These are phyloP conservation scores for Singerocomus rubriflavus DNA, from an alignment of 1,284 basidiomycete genomes.

Conservation along the genomic window DNA sequence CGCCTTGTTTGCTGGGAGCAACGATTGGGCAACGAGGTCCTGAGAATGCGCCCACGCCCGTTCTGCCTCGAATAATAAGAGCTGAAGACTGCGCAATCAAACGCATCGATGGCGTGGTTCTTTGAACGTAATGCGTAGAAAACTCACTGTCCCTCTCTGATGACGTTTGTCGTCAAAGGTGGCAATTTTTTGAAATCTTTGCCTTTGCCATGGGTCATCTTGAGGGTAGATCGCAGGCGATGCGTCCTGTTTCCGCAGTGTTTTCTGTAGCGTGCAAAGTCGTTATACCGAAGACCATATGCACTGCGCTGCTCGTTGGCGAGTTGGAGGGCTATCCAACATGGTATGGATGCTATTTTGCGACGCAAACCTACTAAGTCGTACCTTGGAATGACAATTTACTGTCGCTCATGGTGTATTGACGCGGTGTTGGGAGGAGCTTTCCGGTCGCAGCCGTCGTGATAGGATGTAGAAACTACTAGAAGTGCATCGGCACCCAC, in stretches of 20 bases:
- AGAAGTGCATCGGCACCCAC: not conserved
- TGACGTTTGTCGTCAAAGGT: slow-evolving; percentile 56
- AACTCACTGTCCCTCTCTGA: slow-evolving; percentile 80
- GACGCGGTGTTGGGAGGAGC: not conserved
- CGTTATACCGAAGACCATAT: slow-evolving; percentile 88
- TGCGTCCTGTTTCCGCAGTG: slow-evolving; percentile 91
- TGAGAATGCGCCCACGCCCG: slow-evolving; percentile 91
- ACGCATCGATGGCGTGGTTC: slow-evolving; percentile 3
- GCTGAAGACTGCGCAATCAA: slow-evolving; percentile 58
- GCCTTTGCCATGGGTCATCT: slow-evolving; percentile 86
- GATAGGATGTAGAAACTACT: slow-evolving; percentile 27
- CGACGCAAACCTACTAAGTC: slow-evolving; percentile 8
- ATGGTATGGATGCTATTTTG: not conserved
- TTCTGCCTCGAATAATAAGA: slow-evolving; percentile 86
- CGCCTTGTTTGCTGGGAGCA: slow-evolving; percentile 51
- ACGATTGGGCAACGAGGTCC: slow-evolving; percentile 62
- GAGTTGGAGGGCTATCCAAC: slow-evolving; percentile 65
- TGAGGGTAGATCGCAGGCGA: slow-evolving; percentile 79
- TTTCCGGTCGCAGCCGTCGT: slow-evolving; percentile 7
- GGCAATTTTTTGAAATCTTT: slow-evolving; percentile 85
- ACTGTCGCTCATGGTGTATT: slow-evolving; percentile 26
- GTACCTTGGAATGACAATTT: slow-evolving; percentile 37
- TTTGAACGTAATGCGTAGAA: not conserved
- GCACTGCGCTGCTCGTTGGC: slow-evolving; percentile 88
- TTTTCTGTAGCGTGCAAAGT: slow-evolving; percentile 76